Conservation (phyloP, 768 basidiomycete species). For the Lentinula sp. region DNA sequence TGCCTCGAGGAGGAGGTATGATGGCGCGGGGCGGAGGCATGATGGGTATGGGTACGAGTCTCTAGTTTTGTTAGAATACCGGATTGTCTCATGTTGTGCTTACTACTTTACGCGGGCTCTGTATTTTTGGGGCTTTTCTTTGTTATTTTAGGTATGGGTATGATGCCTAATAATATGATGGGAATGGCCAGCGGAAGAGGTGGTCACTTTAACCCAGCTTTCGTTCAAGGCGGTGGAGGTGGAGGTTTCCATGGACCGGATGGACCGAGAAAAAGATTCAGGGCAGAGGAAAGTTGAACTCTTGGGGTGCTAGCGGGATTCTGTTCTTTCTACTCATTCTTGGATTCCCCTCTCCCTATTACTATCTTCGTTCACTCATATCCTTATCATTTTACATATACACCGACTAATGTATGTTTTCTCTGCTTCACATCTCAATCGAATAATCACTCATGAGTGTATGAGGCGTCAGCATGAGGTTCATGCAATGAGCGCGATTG, state of each 20-base stretch:
- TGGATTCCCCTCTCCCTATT: not conserved
- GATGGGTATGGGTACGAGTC: conserved; percentile 64
- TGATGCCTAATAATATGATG: conserved; percentile 37
- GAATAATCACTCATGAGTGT: not conserved
- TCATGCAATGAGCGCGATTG: too few relatives aligned
- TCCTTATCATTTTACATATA: not conserved
- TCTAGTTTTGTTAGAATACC: conserved; percentile 27
- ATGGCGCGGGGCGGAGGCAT: conserved; percentile 49
- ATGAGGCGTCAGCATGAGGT: too few relatives aligned
- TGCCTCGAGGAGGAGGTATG: conserved; percentile 49
- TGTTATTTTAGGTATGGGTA: conserved; percentile 41
- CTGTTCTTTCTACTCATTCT: not conserved
- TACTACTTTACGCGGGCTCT: conserved; percentile 21
- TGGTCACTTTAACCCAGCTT: conserved; percentile 74
- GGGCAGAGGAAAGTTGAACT: conserved; percentile 37
- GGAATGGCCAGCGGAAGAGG: conserved; percentile 40
- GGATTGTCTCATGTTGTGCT: conserved; percentile 31
- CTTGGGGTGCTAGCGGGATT: not conserved
- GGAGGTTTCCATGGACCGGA: conserved; percentile 27
- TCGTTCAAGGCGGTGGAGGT: conserved; percentile 40
- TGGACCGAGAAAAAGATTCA: conserved; percentile 49
- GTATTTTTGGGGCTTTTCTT: conserved; percentile 17
- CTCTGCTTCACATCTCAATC: not conserved
- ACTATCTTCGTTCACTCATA: not conserved
- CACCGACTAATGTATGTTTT: not conserved